phyloP scores from a whole-genome alignment of 2,329 filamentous ascomycete genomes.

The Cladophialophora carrionii region DNA sequence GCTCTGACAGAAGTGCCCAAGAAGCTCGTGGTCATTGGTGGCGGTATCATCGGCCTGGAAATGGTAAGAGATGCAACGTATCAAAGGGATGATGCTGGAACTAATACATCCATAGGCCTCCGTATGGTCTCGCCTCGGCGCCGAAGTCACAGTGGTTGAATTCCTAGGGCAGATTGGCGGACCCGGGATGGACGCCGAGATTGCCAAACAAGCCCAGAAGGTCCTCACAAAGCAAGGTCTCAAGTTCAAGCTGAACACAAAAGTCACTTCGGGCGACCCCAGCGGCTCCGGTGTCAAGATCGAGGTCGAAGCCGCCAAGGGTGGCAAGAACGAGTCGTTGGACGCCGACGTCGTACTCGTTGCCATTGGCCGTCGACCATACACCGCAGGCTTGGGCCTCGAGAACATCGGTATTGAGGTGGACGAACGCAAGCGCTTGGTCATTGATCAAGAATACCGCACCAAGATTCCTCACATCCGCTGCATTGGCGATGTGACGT shows the following conservation, averaged over 20 bases:
- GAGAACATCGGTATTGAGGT: slow-evolving; percentile 92
- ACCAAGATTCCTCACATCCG: slow-evolving; percentile 97
- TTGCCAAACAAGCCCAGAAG: slow-evolving; percentile 90
- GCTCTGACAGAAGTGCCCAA: slow-evolving; percentile 87
- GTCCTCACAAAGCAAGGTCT: slow-evolving; percentile 94
- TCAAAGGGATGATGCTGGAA: slow-evolving; percentile 1
- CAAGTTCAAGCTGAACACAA: slow-evolving; percentile 97
- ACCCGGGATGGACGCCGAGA: slow-evolving; percentile 93
- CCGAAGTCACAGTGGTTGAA: slow-evolving; percentile 96
- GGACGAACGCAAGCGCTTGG: slow-evolving; percentile 89
- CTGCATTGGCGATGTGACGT: slow-evolving; percentile 93
- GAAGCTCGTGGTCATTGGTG: slow-evolving; percentile 95
- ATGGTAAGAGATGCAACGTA: slow-evolving; percentile 63
- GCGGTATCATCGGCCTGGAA: slow-evolving; percentile 97
- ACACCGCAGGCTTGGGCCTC: slow-evolving; percentile 86
- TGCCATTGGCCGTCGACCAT: slow-evolving; percentile 93
- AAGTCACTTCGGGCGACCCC: slow-evolving; percentile 84
- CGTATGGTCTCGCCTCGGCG: slow-evolving; percentile 91
- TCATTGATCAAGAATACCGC: slow-evolving; percentile 98
- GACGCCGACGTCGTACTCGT: slow-evolving; percentile 95
- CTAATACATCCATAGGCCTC: slow-evolving; percentile 60
- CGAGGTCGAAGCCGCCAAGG: slow-evolving; percentile 88
- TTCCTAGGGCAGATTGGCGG: slow-evolving; percentile 96
- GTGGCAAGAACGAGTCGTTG: slow-evolving; percentile 89
- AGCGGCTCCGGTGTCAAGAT: slow-evolving; percentile 77